These are phyloP conservation scores for Termitomyces sp. DNA, from an alignment of 768 basidiomycete species.

Conservation along the genomic window DNA sequence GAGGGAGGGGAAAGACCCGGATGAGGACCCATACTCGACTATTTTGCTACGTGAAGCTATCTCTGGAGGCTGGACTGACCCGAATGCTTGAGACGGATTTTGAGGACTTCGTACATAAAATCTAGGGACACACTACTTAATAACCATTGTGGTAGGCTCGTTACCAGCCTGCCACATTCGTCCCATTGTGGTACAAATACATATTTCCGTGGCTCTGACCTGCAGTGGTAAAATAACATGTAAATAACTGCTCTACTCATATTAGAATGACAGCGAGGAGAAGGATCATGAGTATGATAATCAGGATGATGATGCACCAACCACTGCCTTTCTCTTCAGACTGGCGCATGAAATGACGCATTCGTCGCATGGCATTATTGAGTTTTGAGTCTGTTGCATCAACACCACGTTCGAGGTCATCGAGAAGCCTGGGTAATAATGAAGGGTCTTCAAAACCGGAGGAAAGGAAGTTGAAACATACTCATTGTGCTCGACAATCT, in stretches of 20 bases:
- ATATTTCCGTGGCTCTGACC: slow-evolving; percentile 1
- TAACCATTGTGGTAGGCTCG: neutral
- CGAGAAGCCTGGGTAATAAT: slow-evolving; percentile 60
- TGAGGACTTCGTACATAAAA: neutral
- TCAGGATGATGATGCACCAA: slow-evolving; percentile 86
- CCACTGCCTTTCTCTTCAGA: slow-evolving; percentile 90
- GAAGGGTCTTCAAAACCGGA: neutral
- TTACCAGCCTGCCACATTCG: neutral
- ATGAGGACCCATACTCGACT: slow-evolving; percentile 21
- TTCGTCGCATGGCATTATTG: slow-evolving; percentile 57
- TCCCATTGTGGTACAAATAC: slow-evolving; percentile 2
- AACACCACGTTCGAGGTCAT: slow-evolving; percentile 73
- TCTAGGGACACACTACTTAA: neutral
- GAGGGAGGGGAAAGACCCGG: slow-evolving; percentile 29
- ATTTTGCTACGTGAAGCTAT: slow-evolving; percentile 32
- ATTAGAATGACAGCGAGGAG: slow-evolving; percentile 79
- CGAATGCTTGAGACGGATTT: slow-evolving; percentile 7
- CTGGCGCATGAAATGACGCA: slow-evolving; percentile 81
- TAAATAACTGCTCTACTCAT: slow-evolving; percentile 26
- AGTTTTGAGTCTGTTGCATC: slow-evolving; percentile 69
- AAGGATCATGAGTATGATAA: slow-evolving; percentile 74
- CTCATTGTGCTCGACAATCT: slow-evolving; percentile 92
- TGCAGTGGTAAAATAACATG: slow-evolving; percentile 2
- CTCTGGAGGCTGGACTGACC: slow-evolving; percentile 29
- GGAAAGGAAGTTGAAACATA: slow-evolving; percentile 31